These are phyloP conservation scores for Nymphaea thermarum DNA, from an alignment of 164 flowering plant species.

Conservation along the genomic window DNA sequence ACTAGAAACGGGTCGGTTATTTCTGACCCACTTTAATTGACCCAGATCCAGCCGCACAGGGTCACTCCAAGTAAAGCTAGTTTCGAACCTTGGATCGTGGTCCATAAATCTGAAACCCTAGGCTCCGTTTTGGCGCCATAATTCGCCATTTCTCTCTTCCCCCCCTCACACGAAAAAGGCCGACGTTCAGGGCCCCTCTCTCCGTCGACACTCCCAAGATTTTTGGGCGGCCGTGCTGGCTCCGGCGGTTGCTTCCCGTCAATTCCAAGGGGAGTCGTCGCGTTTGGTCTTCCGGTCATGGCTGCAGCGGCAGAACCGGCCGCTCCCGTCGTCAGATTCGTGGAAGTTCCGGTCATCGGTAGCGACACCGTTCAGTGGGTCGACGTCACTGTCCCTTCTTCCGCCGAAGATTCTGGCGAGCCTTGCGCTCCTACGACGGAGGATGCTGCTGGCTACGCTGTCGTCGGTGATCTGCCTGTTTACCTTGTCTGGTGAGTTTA, in stretches of 20 bases:
- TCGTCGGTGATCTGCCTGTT: conserved; percentile 31
- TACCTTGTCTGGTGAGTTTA: conserved; percentile 40
- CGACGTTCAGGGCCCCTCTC: neutral
- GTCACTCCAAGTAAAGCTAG: too few species aligned
- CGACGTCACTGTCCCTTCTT: conserved; percentile 34
- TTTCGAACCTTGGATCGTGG: too few species aligned
- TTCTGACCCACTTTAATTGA: too few species aligned
- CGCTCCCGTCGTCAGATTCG: conserved; percentile 26
- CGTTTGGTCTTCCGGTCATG: neutral
- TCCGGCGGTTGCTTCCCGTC: neutral
- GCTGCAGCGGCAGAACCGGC: conserved; percentile 5
- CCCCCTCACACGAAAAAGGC: neutral
- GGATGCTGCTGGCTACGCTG: conserved; percentile 37
- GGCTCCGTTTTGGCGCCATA: neutral
- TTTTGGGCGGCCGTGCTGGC: neutral
- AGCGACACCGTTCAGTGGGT: conserved; percentile 43
- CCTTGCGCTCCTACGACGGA: conserved; percentile 20
- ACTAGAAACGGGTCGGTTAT: too few species aligned
- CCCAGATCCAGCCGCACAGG: too few species aligned
- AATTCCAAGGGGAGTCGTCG: neutral
- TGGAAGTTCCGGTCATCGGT: conserved; percentile 53
- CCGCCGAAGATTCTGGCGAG: conserved; percentile 9
- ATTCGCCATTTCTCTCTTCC: neutral
- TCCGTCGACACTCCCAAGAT: neutral
- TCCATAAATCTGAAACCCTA: neutral